These are phyloP conservation scores for Apiospora kogelbergensis DNA, from an alignment of 2,329 filamentous ascomycete species.

Conservation along the genomic window DNA sequence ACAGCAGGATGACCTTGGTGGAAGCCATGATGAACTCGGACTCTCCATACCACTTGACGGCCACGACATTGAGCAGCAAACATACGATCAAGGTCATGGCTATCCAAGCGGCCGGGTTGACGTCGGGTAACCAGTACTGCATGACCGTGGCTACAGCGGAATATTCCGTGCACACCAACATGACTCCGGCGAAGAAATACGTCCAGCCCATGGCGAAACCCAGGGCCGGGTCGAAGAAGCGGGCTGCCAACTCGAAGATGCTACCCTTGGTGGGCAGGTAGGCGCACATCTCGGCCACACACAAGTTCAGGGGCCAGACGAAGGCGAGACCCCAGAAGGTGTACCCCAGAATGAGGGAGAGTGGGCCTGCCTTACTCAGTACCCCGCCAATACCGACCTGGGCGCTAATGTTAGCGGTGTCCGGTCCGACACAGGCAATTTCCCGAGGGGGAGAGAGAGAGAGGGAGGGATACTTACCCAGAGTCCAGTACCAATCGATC, in stretches of 20 bases:
- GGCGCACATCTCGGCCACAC: conserved; percentile 57
- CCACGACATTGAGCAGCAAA: conserved; percentile 46
- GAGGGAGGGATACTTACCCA: conserved; percentile 27
- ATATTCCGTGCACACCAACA: conserved; percentile 46
- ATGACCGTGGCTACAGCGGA: conserved; percentile 45
- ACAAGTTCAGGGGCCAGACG: conserved; percentile 45
- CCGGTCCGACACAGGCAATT: background rate
- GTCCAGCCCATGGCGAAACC: conserved; percentile 57
- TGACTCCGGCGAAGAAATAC: conserved; percentile 48
- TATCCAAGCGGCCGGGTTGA: conserved; percentile 50
- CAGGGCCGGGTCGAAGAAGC: conserved; percentile 56
- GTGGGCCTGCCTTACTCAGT: conserved; percentile 40
- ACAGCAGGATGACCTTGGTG: conserved; percentile 44
- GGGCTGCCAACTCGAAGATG: conserved; percentile 54
- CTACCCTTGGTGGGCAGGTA: conserved; percentile 55
- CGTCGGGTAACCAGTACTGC: conserved; percentile 41
- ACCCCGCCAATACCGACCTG: conserved; percentile 43
- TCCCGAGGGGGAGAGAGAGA: background rate
- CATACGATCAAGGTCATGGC: conserved; percentile 46
- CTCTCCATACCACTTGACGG: conserved; percentile 45
- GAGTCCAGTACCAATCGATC: conserved; percentile 46
- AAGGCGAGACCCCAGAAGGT: conserved; percentile 44
- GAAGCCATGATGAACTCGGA: conserved; percentile 58
- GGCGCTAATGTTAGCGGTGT: background rate
- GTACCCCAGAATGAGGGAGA: conserved; percentile 45